These are phyloP conservation scores for Adansonia grandidieri DNA, from an alignment of 441 rosid genomes.

Conservation along the genomic window DNA sequence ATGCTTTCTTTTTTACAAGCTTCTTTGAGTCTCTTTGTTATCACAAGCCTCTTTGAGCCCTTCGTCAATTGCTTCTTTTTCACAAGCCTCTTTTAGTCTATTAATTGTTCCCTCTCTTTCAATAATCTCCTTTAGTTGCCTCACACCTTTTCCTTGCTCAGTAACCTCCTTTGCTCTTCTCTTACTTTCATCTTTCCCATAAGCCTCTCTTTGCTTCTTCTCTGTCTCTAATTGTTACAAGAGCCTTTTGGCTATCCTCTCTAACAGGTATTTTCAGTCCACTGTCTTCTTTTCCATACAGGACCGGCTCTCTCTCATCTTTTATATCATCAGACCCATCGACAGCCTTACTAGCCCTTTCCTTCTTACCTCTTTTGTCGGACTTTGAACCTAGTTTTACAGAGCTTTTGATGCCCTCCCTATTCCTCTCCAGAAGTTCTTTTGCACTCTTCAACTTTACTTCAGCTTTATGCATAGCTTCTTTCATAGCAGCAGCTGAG, in stretches of 20 bases:
- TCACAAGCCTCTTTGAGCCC: slow-evolving; percentile 42
- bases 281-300: slow-evolving; percentile 33
- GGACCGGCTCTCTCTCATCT: slow-evolving; percentile 31
- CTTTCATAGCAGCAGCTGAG: slow-evolving; percentile 80
- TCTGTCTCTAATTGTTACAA: too few relatives aligned
- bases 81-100: slow-evolving; percentile 40
- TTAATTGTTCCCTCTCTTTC: slow-evolving; percentile 46
- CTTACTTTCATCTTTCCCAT: too few relatives aligned
- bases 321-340: slow-evolving; percentile 26
- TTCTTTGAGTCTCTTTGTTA: slow-evolving; percentile 43
- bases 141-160: slow-evolving; percentile 47
- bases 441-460: slow-evolving; percentile 69
- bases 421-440: slow-evolving; percentile 69
- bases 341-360: slow-evolving; percentile 32
- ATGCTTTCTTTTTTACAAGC: slow-evolving; percentile 47
- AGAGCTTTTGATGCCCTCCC: slow-evolving; percentile 43
- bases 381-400: slow-evolving; percentile 39
- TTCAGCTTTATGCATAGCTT: slow-evolving; percentile 83
- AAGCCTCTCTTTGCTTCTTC: too few relatives aligned
- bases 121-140: slow-evolving; percentile 36
- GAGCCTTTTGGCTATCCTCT: slow-evolving; percentile 40
- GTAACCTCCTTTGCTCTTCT: slow-evolving; percentile 32
- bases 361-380: slow-evolving; percentile 44
- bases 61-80: slow-evolving; percentile 46
- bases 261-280: slow-evolving; percentile 30